A percentile compares a stretch with the other conserved stretches of the same genome.
Evolutionary conservation across 2,329 filamentous ascomycete genomes (phyloP).

Genomic region (Lachnellula hyalina): DNA sequence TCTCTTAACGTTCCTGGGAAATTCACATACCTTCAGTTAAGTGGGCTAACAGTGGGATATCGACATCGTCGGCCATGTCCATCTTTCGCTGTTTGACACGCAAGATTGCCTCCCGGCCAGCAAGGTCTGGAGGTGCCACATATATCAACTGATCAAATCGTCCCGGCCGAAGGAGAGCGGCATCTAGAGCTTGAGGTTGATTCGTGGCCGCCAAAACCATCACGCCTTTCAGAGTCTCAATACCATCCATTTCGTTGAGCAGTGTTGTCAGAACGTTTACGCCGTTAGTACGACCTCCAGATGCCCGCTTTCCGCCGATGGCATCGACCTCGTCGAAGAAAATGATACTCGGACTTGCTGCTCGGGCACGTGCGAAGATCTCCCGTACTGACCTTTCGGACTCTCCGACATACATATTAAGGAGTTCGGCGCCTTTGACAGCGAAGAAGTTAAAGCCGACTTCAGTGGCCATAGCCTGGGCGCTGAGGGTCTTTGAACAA

Average conservation of each 20-base stretch:
- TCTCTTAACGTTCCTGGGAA: too few species aligned
- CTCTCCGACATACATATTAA: conserved; percentile 97
- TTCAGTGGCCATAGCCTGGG: conserved; percentile 86
- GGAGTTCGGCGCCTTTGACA: conserved; percentile 86
- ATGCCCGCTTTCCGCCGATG: conserved; percentile 51
- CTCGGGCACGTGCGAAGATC: conserved; percentile 77
- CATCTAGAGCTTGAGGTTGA: conserved; percentile 78
- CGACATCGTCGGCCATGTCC: conserved; percentile 56
- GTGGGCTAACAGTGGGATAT: conserved; percentile 57
- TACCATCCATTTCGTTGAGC: conserved; percentile 93
- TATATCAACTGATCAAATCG: conserved; percentile 82
- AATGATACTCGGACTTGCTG: conserved; percentile 85
- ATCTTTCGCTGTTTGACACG: conserved; percentile 59
- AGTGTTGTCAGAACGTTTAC: conserved; percentile 86
- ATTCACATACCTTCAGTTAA: conserved; percentile 53
- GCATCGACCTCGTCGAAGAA: conserved; percentile 97
- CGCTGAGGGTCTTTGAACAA: conserved; percentile 89
- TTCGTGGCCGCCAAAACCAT: conserved; percentile 90
- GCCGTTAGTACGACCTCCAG: conserved; percentile 43
- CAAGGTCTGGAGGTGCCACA: conserved; percentile 71
- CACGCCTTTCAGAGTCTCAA: conserved; percentile 77
- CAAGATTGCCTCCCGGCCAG: conserved; percentile 73
- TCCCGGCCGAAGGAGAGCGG: conserved; percentile 78
- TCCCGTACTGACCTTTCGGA: conserved; percentile 81
- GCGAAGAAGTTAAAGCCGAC: conserved; percentile 90